A percentile compares a stretch with the other conserved stretches of the same genome.
Evolutionary conservation across 2,329 filamentous ascomycete species (phyloP).

Genomic region (Sarocladium kiliense): DNA sequence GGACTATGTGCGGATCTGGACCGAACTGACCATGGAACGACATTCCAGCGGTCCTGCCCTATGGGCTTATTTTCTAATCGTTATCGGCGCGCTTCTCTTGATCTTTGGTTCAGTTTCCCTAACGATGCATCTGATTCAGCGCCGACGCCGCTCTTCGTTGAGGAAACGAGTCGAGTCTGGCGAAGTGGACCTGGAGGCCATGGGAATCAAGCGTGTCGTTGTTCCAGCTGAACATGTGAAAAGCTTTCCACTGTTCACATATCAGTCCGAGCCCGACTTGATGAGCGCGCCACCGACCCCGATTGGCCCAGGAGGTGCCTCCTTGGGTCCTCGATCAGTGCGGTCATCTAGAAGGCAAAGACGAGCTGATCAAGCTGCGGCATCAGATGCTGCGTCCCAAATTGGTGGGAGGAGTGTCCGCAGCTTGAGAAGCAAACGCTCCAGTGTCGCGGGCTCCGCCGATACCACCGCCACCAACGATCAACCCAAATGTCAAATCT

Average conservation of each 20-base stretch:
- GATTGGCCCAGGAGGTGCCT: conserved; percentile 17
- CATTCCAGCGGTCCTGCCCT: conserved; percentile 58
- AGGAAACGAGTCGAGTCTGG: conserved; percentile 67
- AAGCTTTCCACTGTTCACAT: conserved; percentile 73
- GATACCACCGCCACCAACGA: conserved; percentile 49
- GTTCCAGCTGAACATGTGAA: conserved; percentile 69
- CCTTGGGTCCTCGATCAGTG: conserved; percentile 23
- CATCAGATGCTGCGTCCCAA: conserved; percentile 19
- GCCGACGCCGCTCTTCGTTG: conserved; percentile 61
- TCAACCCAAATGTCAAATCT: conserved; percentile 87
- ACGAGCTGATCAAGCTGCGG: conserved; percentile 22
- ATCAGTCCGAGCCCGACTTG: conserved; percentile 51
- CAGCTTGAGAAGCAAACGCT: conserved; percentile 32
- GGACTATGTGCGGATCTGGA: conserved; percentile 58
- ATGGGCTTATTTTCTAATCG: conserved; percentile 73
- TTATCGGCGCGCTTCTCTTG: conserved; percentile 64
- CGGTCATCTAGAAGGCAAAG: conserved; percentile 24
- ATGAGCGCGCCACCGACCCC: conserved; percentile 31
- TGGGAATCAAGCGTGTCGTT: conserved; percentile 77
- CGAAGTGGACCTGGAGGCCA: conserved; percentile 78
- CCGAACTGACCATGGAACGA: conserved; percentile 43
- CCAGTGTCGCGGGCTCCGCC: conserved; percentile 26
- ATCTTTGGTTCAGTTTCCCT: conserved; percentile 64
- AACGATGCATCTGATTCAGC: conserved; percentile 73
- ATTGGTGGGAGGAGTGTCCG: conserved; percentile 21